Base-by-base conservation (phyloP, 306 rosid genomes). In the Dalbergia oliveri region DNA sequence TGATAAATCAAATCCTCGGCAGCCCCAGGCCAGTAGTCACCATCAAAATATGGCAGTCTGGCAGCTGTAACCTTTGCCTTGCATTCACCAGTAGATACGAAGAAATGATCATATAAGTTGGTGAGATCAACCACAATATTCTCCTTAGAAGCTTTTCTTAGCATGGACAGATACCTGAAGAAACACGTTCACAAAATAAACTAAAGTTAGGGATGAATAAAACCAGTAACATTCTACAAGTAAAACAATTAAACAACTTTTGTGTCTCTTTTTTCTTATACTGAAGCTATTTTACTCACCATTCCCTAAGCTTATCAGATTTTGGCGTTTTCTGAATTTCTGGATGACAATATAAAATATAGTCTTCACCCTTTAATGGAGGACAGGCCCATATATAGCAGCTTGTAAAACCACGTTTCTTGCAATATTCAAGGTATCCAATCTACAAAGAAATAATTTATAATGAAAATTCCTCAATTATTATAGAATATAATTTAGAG, bases 301-400 rank as follows among this genome's bases (percentile, higher is more conserved):
- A 96, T 86, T 96, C 98, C 66, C 99, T 93, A 37, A 96, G 98
- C 90, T 96, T 96, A 79, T 96, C 99, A 60, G 99, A 96, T 90
- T 93, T 96, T 44, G 98, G 99, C 58, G 99, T 96, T 88, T 96
- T 96, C 86, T 96, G 98, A 82, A 96, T 96, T 86, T 96, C 99
- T 1, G 99, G 99, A 84, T 96, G 99, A 12, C 60, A 54, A 54
- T 54, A 54, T 16, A 54, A 54, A 54, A 54, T 54, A 16, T 54
- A 54, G 7, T 96, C 99, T 96, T 96, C 99, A 82, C 99, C 99
- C 98, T 96, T 96, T 51, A 93, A 85, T 11, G 99, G 98, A 81
- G 99, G 99, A 72, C 98, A 96, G 7, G 99, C 99, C 99, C 99
- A 96, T 75, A 96, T 96, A 83, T 96, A 96, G 88, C 99, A 96